Evolutionary conservation across 331 rosid genomes (phyloP), one percentile per base, ranked within the genome.

Genomic region (Prunus yedoensis): DNA sequence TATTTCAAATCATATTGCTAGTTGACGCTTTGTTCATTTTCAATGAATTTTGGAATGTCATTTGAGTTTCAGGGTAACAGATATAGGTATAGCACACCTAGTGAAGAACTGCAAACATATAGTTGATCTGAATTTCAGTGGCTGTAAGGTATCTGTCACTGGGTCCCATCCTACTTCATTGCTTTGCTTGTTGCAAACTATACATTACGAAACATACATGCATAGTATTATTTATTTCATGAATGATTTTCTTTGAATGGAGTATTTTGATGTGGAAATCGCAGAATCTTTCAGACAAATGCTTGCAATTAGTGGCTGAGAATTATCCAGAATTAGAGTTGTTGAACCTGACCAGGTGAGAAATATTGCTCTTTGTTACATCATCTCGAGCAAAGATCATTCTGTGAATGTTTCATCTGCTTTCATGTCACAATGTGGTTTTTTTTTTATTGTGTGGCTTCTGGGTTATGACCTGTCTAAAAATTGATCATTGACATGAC

Each of bases 61-160:
- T 66, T 79, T 60, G 61, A 66, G 43, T 76, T 88, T 32, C 87
- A 92, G 97, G 91, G 85, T 86, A 25, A 85, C 97, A 47, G 90
- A 92, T 75, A 46, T 51, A n/a, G 89, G 91, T 20, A 47, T 90
- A 53, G 25, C 8, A 27, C 85, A 81, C 83, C 66, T 85, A 74
- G 90, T 82, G 82, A 86, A 58, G 72, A 88, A 85, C 83, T 89
- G 97, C 91, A 89, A 87, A 54, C 74, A 56, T 30, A 71, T 93
- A 30, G 70, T 85, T 73, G 89, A 87, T 85, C 85, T 93, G 83
- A 93, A 93, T 85, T 71, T 90, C 65, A 93, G 97, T 84, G 97
- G 97, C 57, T 90, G 97, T 81, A 93, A 93, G 97, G 96, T 93
- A 92, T 58, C 74, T 71, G 67, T 83, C 15, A 38, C 58, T 61